These are phyloP conservation scores for Amphirosellinia nigrospora DNA, from an alignment of 495 filamentous ascomycete species.

Conservation along the genomic window DNA sequence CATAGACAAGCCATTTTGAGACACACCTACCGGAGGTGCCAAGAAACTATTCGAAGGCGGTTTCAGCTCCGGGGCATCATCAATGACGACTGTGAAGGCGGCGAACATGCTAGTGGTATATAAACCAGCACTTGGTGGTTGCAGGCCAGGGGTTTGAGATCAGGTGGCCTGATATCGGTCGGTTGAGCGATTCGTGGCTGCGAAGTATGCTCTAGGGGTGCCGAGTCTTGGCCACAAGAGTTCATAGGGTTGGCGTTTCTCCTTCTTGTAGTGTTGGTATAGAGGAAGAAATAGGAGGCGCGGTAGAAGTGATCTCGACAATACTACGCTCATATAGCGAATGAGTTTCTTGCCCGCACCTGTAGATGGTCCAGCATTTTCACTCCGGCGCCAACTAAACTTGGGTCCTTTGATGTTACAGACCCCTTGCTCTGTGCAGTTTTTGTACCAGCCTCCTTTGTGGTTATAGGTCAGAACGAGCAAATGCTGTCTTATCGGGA, in stretches of 20 bases:
- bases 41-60: conserved; percentile 46
- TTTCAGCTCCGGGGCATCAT: conserved; percentile 43
- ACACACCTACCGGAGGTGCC: conserved; percentile 45
- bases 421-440: conserved; percentile 27
- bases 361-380: not conserved
- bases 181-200: not conserved
- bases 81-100: conserved; percentile 35
- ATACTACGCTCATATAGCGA: not conserved
- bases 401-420: not conserved
- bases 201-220: conserved; percentile 30
- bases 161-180: conserved; percentile 22
- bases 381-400: not conserved
- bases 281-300: not conserved
- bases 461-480: not conserved
- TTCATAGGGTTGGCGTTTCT: conserved; percentile 19
- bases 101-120: conserved; percentile 44
- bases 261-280: not conserved
- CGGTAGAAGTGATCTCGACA: conserved; percentile 1
- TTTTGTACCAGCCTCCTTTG: conserved; percentile 24
- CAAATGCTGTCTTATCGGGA: conserved; percentile 33
- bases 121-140: conserved; percentile 30
- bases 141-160: conserved; percentile 35
- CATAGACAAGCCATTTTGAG: conserved; percentile 39
- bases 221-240: conserved; percentile 27
- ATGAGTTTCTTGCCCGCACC: not conserved